A percentile compares a stretch with the other conserved stretches of the same genome.
These are phyloP conservation scores for Fusarium sp. DNA, from an alignment of 2,329 filamentous ascomycete species.

Conservation along the genomic window DNA sequence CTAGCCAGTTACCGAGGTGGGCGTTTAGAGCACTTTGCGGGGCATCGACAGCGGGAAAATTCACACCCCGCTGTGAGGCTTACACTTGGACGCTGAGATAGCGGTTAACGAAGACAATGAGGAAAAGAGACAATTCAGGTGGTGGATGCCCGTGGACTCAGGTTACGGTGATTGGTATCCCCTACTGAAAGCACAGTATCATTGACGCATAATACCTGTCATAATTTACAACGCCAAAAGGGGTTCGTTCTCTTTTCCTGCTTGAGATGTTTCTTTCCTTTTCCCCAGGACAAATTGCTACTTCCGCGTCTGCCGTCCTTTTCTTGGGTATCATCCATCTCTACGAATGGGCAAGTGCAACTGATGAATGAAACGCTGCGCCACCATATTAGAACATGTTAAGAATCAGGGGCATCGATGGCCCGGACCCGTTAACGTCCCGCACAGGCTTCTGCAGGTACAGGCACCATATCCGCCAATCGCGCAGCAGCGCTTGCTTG, in stretches of 20 bases:
- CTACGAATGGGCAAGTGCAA: constrained; percentile 30
- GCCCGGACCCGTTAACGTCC: constrained; percentile 9
- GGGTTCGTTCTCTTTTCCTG: constrained; percentile 7
- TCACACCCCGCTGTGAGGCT: constrained; percentile 10
- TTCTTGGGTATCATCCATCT: constrained; percentile 29
- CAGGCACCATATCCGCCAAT: constrained; percentile 34
- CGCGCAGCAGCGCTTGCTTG: constrained; percentile 19
- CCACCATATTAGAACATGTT: constrained; percentile 39
- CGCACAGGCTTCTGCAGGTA: constrained; percentile 37
- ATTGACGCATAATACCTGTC: not conserved
- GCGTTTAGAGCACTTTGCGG: constrained; percentile 25
- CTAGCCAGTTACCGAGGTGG: not conserved
- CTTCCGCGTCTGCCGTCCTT: constrained; percentile 17
- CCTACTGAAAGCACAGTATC: not conserved
- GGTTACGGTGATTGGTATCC: not conserved
- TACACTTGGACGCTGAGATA: constrained; percentile 5
- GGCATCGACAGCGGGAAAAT: not conserved
- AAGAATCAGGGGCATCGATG: constrained; percentile 27
- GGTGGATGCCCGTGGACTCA: constrained; percentile 6
- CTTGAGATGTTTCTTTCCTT: constrained; percentile 15
- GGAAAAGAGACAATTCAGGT: not conserved
- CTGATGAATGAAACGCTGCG: constrained; percentile 41
- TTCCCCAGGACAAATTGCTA: constrained; percentile 6
- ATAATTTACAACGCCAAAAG: constrained; percentile 8
- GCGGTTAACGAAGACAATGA: constrained; percentile 6